A percentile compares a stretch with the other conserved stretches of the same genome.
These are phyloP conservation scores for Passalora sequoiae DNA, from an alignment of 2,329 filamentous ascomycete genomes.

Conservation along the genomic window DNA sequence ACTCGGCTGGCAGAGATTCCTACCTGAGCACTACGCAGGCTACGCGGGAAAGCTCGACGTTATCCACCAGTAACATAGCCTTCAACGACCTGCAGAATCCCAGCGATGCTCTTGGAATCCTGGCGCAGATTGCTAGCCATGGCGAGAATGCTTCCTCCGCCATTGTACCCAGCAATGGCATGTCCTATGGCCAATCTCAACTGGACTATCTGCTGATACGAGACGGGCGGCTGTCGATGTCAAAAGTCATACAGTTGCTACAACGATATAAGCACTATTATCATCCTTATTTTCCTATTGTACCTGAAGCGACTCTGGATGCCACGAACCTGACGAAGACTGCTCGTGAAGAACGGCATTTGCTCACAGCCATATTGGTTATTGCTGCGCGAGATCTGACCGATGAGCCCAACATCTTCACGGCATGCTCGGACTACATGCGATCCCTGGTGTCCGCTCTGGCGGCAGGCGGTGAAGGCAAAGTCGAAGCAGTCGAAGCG, in stretches of 20 bases:
- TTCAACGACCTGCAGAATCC: constrained; percentile 46
- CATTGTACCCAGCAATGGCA: constrained; percentile 5
- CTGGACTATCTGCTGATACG: constrained; percentile 43
- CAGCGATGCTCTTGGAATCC: constrained; percentile 46
- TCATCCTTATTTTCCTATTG: constrained; percentile 66
- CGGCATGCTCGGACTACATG: constrained; percentile 65
- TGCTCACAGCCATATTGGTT: constrained; percentile 65
- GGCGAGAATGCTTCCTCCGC: constrained; percentile 22
- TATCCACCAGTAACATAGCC: constrained; percentile 28
- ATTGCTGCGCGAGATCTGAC: constrained; percentile 67
- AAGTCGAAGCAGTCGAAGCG: constrained; percentile 66
- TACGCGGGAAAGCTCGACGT: constrained; percentile 29
- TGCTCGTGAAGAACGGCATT: constrained; percentile 58
- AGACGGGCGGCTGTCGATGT: constrained; percentile 39
- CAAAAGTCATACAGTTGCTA: constrained; percentile 50
- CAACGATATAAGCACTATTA: constrained; percentile 60
- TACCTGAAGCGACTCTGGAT: constrained; percentile 56
- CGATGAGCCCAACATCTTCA: constrained; percentile 58
- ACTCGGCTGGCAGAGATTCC: constrained; percentile 14
- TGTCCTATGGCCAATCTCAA: constrained; percentile 14
- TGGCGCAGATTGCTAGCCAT: constrained; percentile 43
- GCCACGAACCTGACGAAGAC: constrained; percentile 50
- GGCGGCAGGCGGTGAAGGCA: constrained; percentile 60
- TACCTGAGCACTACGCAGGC: constrained; percentile 10
- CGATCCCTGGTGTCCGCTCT: constrained; percentile 62